phyloP scores from a whole-genome alignment of 2,329 filamentous ascomycete species.

The Xylaria arbuscula region DNA sequence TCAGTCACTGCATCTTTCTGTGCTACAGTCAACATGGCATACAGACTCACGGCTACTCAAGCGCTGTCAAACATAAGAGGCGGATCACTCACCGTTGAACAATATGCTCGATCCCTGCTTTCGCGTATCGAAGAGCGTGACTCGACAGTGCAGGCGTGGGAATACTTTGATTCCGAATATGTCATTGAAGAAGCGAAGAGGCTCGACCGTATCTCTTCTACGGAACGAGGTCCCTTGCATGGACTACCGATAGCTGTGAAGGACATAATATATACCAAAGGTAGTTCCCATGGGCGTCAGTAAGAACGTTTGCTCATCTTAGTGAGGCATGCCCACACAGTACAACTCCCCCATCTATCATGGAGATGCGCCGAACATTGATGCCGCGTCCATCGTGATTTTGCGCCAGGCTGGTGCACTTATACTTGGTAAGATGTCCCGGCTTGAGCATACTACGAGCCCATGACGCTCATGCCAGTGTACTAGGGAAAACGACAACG shows the following conservation, averaged over 20 bases:
- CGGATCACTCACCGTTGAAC: conserved; percentile 59
- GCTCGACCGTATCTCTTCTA: conserved; percentile 58
- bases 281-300: conserved; percentile 41
- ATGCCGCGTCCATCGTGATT: conserved; percentile 63
- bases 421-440: conserved; percentile 57
- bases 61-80: conserved; percentile 53
- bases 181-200: conserved; percentile 60
- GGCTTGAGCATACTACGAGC: neutral
- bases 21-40: conserved; percentile 42
- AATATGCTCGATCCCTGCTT: conserved; percentile 59
- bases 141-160: conserved; percentile 59
- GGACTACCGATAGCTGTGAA: conserved; percentile 65
- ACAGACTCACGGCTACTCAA: conserved; percentile 57
- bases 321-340: conserved; percentile 62
- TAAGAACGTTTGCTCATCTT: conserved; percentile 17
- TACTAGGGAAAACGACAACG: conserved; percentile 68
- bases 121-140: conserved; percentile 56
- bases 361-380: conserved; percentile 57
- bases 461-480: conserved; percentile 4
- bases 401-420: conserved; percentile 67
- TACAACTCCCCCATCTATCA: conserved; percentile 66
- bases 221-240: conserved; percentile 62
- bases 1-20: neutral
- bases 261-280: conserved; percentile 65
- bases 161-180: conserved; percentile 55